A percentile compares a stretch with the other conserved stretches of the same genome.
Evolutionary conservation across 129 eudicot species (phyloP).

Genomic region (Chrysanthemum seticuspe): DNA sequence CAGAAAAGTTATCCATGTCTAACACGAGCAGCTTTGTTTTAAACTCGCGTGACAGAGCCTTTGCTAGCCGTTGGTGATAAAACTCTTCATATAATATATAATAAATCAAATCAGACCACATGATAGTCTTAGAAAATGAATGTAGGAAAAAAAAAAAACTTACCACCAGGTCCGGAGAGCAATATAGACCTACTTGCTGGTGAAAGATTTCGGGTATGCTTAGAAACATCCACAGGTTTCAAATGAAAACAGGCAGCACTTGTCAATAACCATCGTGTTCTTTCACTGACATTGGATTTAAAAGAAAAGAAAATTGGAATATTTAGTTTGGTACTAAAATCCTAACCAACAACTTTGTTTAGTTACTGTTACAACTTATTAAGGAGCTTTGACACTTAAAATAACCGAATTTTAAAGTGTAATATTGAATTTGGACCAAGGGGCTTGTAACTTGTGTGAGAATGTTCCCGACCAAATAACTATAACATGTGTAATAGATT

Average conservation of each 20-base stretch:
- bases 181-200: slow-evolving; percentile 93
- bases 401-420: slow-evolving; percentile 9
- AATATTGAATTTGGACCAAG: neutral
- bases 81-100: slow-evolving; percentile 40
- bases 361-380: too few relatives aligned
- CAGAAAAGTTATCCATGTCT: slow-evolving; percentile 73
- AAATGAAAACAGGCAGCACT: slow-evolving; percentile 97
- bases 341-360: too few relatives aligned
- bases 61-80: slow-evolving; percentile 84
- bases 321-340: too few relatives aligned
- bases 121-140: neutral
- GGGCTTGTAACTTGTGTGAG: too few relatives aligned
- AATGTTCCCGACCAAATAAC: too few relatives aligned
- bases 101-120: slow-evolving; percentile 11
- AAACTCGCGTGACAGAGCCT: slow-evolving; percentile 79
- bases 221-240: slow-evolving; percentile 76
- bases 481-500: neutral
- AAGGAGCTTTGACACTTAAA: neutral
- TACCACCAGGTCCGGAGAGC: slow-evolving; percentile 91
- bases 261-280: slow-evolving; percentile 63
- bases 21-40: slow-evolving; percentile 77
- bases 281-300: slow-evolving; percentile 61
- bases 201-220: slow-evolving; percentile 74
- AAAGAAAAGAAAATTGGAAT: neutral
- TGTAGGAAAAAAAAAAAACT: slow-evolving; percentile 19